Base-by-base conservation (phyloP, 140 eudicot species). In the Oenanthe javanica region DNA sequence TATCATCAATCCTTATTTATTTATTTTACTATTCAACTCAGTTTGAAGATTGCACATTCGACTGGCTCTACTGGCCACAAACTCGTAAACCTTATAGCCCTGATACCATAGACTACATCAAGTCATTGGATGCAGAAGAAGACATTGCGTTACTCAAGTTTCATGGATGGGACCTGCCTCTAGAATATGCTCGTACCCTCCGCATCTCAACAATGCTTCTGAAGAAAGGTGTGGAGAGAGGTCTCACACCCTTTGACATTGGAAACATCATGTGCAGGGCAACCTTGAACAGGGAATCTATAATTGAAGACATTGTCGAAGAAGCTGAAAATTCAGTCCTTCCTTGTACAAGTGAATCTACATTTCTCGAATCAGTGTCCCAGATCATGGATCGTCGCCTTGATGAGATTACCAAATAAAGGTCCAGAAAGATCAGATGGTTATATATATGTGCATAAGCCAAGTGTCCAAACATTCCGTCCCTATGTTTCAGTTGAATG, bases 31-130 rank as follows among this genome's bases (percentile, higher is more conserved):
- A n/a, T 61, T n/a, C 1, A 61, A n/a, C 14, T 61, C 85, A 93
- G 98, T 93, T 93, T 84, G 98, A 93, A 85, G 98, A 93, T 80
- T 89, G 94, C 86, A 93, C 97, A 42, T 93, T 93, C 59, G 98
- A 93, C 38, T 93, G 98, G 98, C 91, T 93, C n/a, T 89, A 93
- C 77, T 93, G 98, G 98, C 97, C 98, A 27, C 98, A 93, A 88
- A 93, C 97, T 45, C 89, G 89, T 54, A 72, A 91, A 83, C 93
- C 89, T 23, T 93, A 85, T 78, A 84, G 84, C 77, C 69, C 79
- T 2, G 98, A 91, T 40, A 91, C 98, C 80, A 72, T 87, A 13
- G 84, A 88, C 51, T 91, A 93, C 85, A 89, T 93, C 43, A 85
- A 61, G 54, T 89, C 97, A 36, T 81, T 93, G 82, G 95, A 93